Conservation (phyloP, 805 yeast genomes). For the Metschnikowia corniflorae region DNA sequence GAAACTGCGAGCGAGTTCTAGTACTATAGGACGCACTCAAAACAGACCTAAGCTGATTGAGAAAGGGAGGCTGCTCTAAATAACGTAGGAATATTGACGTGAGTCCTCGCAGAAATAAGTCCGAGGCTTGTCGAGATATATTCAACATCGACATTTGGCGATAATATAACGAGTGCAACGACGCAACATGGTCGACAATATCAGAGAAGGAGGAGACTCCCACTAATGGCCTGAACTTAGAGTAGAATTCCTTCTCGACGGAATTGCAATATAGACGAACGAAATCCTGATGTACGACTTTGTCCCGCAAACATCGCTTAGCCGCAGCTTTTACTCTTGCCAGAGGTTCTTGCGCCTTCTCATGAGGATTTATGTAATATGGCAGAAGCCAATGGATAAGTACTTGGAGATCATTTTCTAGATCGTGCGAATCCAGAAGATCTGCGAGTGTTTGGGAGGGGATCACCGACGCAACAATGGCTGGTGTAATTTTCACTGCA, state of each 20-base stretch:
- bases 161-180: slow-evolving; percentile 23
- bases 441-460: slow-evolving; percentile 15
- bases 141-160: slow-evolving; percentile 23
- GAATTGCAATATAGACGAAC: slow-evolving; percentile 32
- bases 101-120: slow-evolving; percentile 27
- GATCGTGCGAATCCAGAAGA: slow-evolving; percentile 19
- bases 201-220: slow-evolving; percentile 1
- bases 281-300: slow-evolving; percentile 30
- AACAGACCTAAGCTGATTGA: slow-evolving; percentile 5
- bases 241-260: slow-evolving; percentile 21
- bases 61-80: slow-evolving; percentile 12
- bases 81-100: slow-evolving; percentile 25
- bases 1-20: slow-evolving; percentile 5
- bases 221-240: slow-evolving; percentile 10
- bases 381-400: slow-evolving; percentile 34
- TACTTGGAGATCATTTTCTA: slow-evolving; percentile 34
- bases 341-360: slow-evolving; percentile 27
- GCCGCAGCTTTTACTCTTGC: slow-evolving; percentile 36
- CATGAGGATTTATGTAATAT: slow-evolving; percentile 16
- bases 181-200: slow-evolving; percentile 14
- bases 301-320: slow-evolving; percentile 34
- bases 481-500: slow-evolving; percentile 6
- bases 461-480: slow-evolving; percentile 6
- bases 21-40: slow-evolving; percentile 2
- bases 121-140: slow-evolving; percentile 19